Evolutionary conservation across 768 basidiomycete species (phyloP).

Genomic region (Suillus occidentalis): DNA sequence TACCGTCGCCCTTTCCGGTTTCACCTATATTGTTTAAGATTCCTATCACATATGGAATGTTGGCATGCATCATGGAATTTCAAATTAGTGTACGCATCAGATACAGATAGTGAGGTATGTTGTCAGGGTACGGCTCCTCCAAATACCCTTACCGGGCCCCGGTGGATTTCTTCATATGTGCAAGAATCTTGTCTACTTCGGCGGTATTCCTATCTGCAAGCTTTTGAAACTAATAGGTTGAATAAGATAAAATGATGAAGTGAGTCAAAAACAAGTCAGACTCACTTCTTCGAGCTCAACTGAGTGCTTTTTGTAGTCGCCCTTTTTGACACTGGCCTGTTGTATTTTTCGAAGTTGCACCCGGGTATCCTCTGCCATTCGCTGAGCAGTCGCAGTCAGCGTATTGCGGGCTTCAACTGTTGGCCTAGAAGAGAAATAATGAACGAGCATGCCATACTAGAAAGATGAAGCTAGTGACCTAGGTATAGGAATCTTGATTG

Average conservation of each 20-base stretch:
- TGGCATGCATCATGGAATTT: not conserved
- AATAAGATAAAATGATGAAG: not conserved
- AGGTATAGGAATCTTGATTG: slow-evolving; percentile 78
- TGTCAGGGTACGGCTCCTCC: not conserved
- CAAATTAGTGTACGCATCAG: too few species aligned
- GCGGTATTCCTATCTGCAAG: slow-evolving; percentile 59
- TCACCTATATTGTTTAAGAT: not conserved
- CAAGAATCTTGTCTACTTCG: slow-evolving; percentile 68
- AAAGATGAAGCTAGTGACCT: slow-evolving; percentile 47
- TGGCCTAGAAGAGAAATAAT: slow-evolving; percentile 45
- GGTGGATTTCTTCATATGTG: slow-evolving; percentile 60
- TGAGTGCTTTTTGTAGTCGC: slow-evolving; percentile 68
- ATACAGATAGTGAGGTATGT: not conserved
- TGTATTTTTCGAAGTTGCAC: slow-evolving; percentile 75
- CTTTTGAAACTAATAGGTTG: slow-evolving; percentile 64
- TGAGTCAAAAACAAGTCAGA: slow-evolving; percentile 7
- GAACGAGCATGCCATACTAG: not conserved
- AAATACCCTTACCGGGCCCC: slow-evolving; percentile 22
- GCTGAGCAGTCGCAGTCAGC: slow-evolving; percentile 53
- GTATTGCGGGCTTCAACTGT: slow-evolving; percentile 71
- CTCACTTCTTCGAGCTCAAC: slow-evolving; percentile 69
- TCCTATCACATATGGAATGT: not conserved
- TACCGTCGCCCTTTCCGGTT: not conserved
- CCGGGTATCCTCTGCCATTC: slow-evolving; percentile 69
- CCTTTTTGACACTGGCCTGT: slow-evolving; percentile 63